Evolutionary conservation across 1,284 basidiomycete genomes (phyloP).

Genomic region (Cryptococcus sp.): DNA sequence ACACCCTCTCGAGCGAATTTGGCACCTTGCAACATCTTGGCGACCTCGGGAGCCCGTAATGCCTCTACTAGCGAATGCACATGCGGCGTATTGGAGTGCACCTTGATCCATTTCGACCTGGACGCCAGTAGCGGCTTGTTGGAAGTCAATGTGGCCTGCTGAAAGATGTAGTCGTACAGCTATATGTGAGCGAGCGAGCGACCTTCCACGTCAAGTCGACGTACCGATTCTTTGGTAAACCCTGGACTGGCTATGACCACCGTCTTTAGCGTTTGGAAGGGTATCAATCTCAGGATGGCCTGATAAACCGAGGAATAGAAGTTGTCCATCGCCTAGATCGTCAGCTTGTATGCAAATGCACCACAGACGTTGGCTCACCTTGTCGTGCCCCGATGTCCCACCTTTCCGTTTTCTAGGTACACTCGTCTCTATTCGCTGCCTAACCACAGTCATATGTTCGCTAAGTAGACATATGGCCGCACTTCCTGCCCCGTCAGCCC

Average conservation of each 20-base stretch:
- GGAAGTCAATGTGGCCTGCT: constrained; percentile 69
- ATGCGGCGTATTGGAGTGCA: constrained; percentile 89
- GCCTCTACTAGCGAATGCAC: constrained; percentile 95
- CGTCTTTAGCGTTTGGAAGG: constrained; percentile 72
- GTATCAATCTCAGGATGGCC: constrained; percentile 82
- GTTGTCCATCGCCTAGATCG: constrained; percentile 57
- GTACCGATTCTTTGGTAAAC: constrained; percentile 83
- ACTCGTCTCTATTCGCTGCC: constrained; percentile 82
- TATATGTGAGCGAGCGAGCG: constrained; percentile 8
- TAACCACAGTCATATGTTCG: constrained; percentile 91
- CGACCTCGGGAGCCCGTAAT: constrained; percentile 84
- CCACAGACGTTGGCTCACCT: constrained; percentile 45
- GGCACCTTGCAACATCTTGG: constrained; percentile 71
- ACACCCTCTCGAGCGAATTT: constrained; percentile 95
- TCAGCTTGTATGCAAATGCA: constrained; percentile 6
- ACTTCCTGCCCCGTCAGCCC: too few relatives aligned
- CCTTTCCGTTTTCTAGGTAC: constrained; percentile 88
- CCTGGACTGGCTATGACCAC: constrained; percentile 96
- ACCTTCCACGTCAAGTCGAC: constrained; percentile 5
- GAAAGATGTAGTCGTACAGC: constrained; percentile 70
- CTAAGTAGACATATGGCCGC: constrained; percentile 92
- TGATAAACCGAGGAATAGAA: constrained; percentile 84
- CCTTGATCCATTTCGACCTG: constrained; percentile 78
- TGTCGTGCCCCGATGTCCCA: constrained; percentile 76
- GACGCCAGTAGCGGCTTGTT: constrained; percentile 77